Evolutionary conservation across 371 early-diverging fungal genomes (phyloP), one percentile per base, ranked within the genome.

Genomic region (Circinella umbellata): DNA sequence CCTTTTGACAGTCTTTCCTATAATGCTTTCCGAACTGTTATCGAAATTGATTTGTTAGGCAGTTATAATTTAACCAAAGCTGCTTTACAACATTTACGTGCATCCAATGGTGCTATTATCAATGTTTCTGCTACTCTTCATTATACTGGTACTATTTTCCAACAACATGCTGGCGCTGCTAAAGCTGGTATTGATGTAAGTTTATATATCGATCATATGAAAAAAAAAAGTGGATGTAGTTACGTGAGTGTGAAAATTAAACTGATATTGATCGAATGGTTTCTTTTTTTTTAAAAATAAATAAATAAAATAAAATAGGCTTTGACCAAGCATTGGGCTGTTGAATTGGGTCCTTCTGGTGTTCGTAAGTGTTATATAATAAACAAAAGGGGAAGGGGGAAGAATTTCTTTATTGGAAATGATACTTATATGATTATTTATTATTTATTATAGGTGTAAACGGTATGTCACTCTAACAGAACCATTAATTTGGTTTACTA

Each of bases 1-100:
- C 81, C 91, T 48, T 87, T 86, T 55, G 85, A 88, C 49, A 70
- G 83, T 39, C 80, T 94, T 15, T 89, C 90, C 4, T 86, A 89
- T 73, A 91, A 91, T 69, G 94, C 91, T 48, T 94, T 93, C 85
- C 82, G 85, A 13, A 83, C 87, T 37, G 86, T 86, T 36, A 84
- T 86, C 69, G 86, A 86, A 60, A 86, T 86, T 64, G 86, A 81
- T 71, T 68, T 79, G 15, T 68, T 81, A 4, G 74, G 75, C 36
- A 92, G 93, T 36, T 94, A 89, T 79, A 90, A 93, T 79, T 81
- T 90, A 13, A 88, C 89, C 66, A 93, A 93, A 79, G 91, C 90
- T 47, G 89, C 91, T 51, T 79, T 90, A 60, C 88, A 88, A 15
- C 83, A 91, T 68, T 75, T 94, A 64, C 92, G 93, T 71, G 80